Conservation (phyloP, 192 early-diverging fungal species). For the Backusella macrospora region DNA sequence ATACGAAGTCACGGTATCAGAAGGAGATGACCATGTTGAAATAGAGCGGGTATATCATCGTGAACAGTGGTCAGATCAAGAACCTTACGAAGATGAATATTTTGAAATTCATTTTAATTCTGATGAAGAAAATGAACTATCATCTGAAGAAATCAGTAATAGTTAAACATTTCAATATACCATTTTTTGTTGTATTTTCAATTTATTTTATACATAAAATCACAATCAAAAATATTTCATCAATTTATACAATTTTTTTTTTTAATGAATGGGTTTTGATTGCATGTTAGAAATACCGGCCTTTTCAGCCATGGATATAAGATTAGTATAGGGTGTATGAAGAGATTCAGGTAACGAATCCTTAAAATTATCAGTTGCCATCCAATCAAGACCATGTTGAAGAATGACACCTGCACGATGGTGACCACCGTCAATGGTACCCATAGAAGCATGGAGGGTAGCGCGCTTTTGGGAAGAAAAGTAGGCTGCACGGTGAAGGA, state of each 20-base stretch:
- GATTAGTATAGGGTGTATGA: slow-evolving; percentile 40
- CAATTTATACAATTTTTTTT: background rate
- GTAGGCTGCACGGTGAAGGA: slow-evolving; percentile 53
- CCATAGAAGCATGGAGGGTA: slow-evolving; percentile 53
- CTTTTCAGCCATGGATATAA: slow-evolving; percentile 36
- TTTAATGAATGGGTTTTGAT: slow-evolving; percentile 28
- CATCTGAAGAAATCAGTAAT: background rate
- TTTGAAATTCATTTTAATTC: slow-evolving; percentile 21
- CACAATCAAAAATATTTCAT: background rate
- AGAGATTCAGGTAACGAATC: slow-evolving; percentile 41
- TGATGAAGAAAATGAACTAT: slow-evolving; percentile 12
- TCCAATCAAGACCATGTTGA: slow-evolving; percentile 55
- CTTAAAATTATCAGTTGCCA: slow-evolving; percentile 42
- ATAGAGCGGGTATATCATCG: slow-evolving; percentile 7
- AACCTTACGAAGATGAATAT: slow-evolving; percentile 23
- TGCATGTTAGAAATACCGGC: slow-evolving; percentile 31
- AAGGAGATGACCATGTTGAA: slow-evolving; percentile 9
- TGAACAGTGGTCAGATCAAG: slow-evolving; percentile 1
- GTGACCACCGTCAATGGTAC: slow-evolving; percentile 48
- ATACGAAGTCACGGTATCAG: slow-evolving; percentile 15
- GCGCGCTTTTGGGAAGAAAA: slow-evolving; percentile 40
- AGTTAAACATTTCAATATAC: background rate
- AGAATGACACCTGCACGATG: slow-evolving; percentile 50
- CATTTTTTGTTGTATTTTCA: background rate
- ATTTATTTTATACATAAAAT: slow-evolving; percentile 1